Conservation (phyloP, 176 grass and related monocot genomes). For the Oryza meridionalis region DNA sequence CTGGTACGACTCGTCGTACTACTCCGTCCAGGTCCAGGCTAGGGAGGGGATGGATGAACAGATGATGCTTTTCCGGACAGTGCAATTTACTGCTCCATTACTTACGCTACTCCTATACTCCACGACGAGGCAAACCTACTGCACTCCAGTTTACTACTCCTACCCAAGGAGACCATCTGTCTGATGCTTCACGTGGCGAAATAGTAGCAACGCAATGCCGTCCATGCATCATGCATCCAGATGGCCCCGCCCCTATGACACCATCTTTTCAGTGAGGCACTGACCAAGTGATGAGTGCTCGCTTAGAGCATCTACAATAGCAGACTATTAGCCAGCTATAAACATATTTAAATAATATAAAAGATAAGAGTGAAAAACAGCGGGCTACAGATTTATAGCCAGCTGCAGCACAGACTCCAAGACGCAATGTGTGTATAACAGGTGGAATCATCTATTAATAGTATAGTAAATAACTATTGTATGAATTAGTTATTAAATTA, state of each 20-base stretch:
- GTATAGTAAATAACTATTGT: too few species aligned
- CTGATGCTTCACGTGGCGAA: constrained; percentile 56
- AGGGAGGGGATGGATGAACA: not conserved
- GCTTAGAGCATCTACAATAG: not conserved
- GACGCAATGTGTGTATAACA: too few species aligned
- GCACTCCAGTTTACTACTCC: constrained; percentile 35
- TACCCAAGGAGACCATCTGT: constrained; percentile 36
- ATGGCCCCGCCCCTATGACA: constrained; percentile 20
- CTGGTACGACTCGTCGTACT: not conserved
- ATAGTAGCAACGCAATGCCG: constrained; percentile 34
- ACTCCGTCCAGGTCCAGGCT: not conserved
- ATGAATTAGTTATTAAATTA: too few species aligned
- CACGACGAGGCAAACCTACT: not conserved
- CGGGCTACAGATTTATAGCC: too few species aligned
- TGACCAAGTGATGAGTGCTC: not conserved
- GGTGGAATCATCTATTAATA: too few species aligned
- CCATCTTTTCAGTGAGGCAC: constrained; percentile 35
- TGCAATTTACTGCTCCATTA: not conserved
- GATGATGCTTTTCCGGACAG: not conserved
- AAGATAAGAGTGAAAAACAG: too few species aligned
- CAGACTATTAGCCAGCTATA: too few species aligned
- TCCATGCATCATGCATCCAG: constrained; percentile 13
- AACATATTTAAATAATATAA: too few species aligned
- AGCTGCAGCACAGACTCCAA: too few species aligned
- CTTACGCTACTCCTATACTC: not conserved